Conservation (phyloP, 768 basidiomycete genomes). For the Galerina marginata region DNA sequence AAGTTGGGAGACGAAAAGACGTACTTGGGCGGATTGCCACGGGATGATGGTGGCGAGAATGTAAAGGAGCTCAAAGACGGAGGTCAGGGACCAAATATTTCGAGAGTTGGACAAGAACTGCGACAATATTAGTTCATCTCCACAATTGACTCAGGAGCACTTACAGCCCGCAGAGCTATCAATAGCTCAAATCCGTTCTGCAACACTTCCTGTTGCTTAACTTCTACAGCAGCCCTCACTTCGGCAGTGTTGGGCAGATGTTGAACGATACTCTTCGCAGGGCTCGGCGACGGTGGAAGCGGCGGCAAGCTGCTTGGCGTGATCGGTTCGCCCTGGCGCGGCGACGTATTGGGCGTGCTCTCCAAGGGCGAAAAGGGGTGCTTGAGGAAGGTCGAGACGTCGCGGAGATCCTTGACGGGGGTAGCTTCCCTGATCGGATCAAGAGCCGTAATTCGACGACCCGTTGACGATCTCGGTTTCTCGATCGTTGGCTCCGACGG, state of each 20-base stretch:
- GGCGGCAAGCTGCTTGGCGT: constrained; percentile 47
- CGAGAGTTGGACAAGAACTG: constrained; percentile 70
- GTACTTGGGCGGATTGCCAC: constrained; percentile 52
- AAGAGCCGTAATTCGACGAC: constrained; percentile 35
- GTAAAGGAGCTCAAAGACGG: constrained; percentile 57
- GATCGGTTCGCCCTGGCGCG: constrained; percentile 23
- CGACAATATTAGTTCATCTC: neutral
- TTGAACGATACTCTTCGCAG: constrained; percentile 45
- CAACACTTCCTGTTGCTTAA: constrained; percentile 40
- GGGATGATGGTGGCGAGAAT: constrained; percentile 59
- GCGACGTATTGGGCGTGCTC: constrained; percentile 30
- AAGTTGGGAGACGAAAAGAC: constrained; percentile 18
- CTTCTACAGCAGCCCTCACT: constrained; percentile 36
- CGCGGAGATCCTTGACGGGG: constrained; percentile 53
- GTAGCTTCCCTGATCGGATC: constrained; percentile 52
- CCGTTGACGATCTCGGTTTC: constrained; percentile 28
- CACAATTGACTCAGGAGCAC: constrained; percentile 17
- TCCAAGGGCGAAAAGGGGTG: constrained; percentile 46
- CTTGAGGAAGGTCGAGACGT: constrained; percentile 60
- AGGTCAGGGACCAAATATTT: constrained; percentile 63
- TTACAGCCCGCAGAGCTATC: constrained; percentile 41
- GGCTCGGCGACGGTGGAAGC: constrained; percentile 39
- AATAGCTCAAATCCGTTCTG: constrained; percentile 42
- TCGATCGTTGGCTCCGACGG: constrained; percentile 13
- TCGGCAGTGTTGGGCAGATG: constrained; percentile 36